These are phyloP conservation scores for Mycena galopus DNA, from an alignment of 768 basidiomycete species.

Conservation along the genomic window DNA sequence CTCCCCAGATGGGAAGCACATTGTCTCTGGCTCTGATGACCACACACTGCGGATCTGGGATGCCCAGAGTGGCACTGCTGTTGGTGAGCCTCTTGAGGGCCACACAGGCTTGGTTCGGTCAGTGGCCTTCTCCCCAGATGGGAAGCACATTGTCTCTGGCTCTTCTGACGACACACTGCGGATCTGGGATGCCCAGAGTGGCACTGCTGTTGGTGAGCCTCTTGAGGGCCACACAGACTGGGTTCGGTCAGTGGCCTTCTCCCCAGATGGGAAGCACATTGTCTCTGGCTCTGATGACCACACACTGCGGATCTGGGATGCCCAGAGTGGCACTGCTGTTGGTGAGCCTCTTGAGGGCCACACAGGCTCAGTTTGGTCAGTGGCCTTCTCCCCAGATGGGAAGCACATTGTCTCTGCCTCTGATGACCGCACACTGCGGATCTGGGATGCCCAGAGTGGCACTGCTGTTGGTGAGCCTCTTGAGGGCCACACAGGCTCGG, in stretches of 20 bases:
- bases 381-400: too few species aligned
- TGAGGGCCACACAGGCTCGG: neutral
- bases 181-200: too few species aligned
- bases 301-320: conserved; percentile 11
- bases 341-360: conserved; percentile 8
- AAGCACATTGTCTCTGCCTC: neutral
- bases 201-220: too few species aligned
- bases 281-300: neutral
- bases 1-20: too few species aligned
- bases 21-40: neutral
- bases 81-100: conserved; percentile 1
- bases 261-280: too few species aligned
- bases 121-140: too few species aligned
- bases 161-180: too few species aligned
- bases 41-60: conserved; percentile 5
- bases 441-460: neutral
- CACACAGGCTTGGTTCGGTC: neutral
- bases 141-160: too few species aligned
- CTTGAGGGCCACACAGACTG: too few species aligned
- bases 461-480: neutral
- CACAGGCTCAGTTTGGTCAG: neutral
- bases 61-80: neutral
- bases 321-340: neutral
- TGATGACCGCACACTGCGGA: neutral
- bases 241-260: too few species aligned